Conservation (phyloP, 805 yeast species). For the Wickerhamiella kazuoi region DNA sequence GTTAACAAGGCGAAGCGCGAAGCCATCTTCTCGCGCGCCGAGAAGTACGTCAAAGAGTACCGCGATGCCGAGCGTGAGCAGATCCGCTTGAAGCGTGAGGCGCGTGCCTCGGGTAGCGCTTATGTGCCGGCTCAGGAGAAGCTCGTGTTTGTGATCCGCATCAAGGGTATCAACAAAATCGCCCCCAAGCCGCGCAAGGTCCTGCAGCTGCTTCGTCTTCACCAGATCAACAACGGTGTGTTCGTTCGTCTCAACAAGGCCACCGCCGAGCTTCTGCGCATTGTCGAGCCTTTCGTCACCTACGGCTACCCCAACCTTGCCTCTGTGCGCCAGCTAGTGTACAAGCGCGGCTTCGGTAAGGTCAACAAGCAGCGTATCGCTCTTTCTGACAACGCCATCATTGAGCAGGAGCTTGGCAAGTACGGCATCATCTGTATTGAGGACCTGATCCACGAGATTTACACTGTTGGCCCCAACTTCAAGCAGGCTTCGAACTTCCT, state of each 20-base stretch:
- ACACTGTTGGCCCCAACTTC: slow-evolving; percentile 96
- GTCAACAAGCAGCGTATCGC: slow-evolving; percentile 89
- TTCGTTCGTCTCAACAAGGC: slow-evolving; percentile 93
- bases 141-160: slow-evolving; percentile 90
- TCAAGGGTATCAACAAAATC: slow-evolving; percentile 98
- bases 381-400: slow-evolving; percentile 69
- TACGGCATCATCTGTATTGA: slow-evolving; percentile 84
- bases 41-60: slow-evolving; percentile 93
- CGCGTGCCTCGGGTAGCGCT: slow-evolving; percentile 83
- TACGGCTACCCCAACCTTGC: slow-evolving; percentile 94
- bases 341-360: slow-evolving; percentile 98
- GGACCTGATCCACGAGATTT: slow-evolving; percentile 90
- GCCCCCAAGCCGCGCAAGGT: slow-evolving; percentile 99
- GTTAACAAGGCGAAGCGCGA: slow-evolving; percentile 20
- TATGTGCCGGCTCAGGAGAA: slow-evolving; percentile 89
- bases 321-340: slow-evolving; percentile 77
- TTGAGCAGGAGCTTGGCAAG: slow-evolving; percentile 78
- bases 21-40: slow-evolving; percentile 84
- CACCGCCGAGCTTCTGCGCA: slow-evolving; percentile 75
- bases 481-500: slow-evolving; percentile 96
- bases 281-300: slow-evolving; percentile 92
- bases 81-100: slow-evolving; percentile 68
- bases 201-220: slow-evolving; percentile 72
- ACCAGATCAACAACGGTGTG: slow-evolving; percentile 88
- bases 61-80: slow-evolving; percentile 75